These are phyloP conservation scores for Cicer pinnatifidum DNA, from an alignment of 306 rosid species.

Conservation along the genomic window DNA sequence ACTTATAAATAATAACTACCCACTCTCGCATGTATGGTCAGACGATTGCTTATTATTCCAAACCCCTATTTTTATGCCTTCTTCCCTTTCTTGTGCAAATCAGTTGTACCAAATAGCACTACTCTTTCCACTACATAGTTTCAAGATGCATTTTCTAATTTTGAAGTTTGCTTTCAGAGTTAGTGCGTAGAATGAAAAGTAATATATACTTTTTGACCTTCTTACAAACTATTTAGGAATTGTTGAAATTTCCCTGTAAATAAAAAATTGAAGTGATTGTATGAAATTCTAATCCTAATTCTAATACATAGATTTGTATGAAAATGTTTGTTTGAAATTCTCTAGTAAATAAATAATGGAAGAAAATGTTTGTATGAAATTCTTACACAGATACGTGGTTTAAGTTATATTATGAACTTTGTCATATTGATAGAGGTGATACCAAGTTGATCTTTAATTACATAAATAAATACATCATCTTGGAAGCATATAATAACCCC, in stretches of 20 bases:
- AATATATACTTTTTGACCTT: constrained; percentile 10
- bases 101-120: no score
- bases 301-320: neutral
- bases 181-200: neutral
- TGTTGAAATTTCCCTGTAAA: neutral
- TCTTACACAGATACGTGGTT: constrained; percentile 19
- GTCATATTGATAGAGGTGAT: neutral
- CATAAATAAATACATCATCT: constrained; percentile 8
- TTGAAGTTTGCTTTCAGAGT: neutral
- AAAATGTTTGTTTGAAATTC: neutral
- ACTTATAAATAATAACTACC: no score
- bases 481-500: neutral
- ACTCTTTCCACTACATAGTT: constrained; percentile 10
- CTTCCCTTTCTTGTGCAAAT: no score
- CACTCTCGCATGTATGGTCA: no score
- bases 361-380: neutral
- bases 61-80: no score
- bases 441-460: neutral
- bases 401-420: constrained; percentile 1
- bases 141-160: constrained; percentile 34
- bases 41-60: no score
- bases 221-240: neutral
- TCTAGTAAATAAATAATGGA: constrained; percentile 1
- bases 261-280: neutral
- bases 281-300: neutral